Evolutionary conservation across 306 rosid species (phyloP), one percentile per base, ranked within the genome.

Genomic region (Pachyrhizus erosus): DNA sequence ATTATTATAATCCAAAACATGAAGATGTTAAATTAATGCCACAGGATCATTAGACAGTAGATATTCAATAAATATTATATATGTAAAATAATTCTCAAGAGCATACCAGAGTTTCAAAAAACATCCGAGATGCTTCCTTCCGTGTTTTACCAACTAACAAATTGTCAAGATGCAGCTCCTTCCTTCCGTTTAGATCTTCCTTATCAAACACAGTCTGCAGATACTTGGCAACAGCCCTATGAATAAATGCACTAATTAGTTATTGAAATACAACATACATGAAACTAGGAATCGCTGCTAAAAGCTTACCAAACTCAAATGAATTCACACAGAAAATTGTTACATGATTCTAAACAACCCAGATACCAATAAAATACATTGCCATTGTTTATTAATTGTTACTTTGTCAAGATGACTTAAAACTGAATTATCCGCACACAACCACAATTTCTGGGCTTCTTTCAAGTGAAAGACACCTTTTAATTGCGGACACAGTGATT

Each of bases 151-250:
- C 85, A 21, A 83, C 87, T 82, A 96, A 86, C 70, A 96, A 78
- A 52, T 80, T 87, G 83, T 93, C 97, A 89, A 96, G 88, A 58
- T 91, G 82, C 77, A 94, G 90, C 83, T 84, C 84, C 82, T 84
- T 90, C 84, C 87, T 89, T 69, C 91, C 98, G 40, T 74, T 90
- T 72, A 78, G 79, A 20, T 86, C 80, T 83, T 94, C 98, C 86
- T 94, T 92, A 45, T 91, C 95, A 85, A 96, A 94, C 86, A 86
- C 80, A 60, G 82, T 89, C 86, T 96, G 99, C 68, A 96, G 97
- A 87, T 96, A 96, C 84, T 92, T 96, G 70, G 97, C 97, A 85
- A 96, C 99, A 81, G 97, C 95, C 91, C 99, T 84, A 73, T 8
- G 23, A 64, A 73, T 65, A 85, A 70, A 82, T 78, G 29, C 27